phyloP scores from a whole-genome alignment of 441 rosid species.

The Erysimum cheiri region DNA sequence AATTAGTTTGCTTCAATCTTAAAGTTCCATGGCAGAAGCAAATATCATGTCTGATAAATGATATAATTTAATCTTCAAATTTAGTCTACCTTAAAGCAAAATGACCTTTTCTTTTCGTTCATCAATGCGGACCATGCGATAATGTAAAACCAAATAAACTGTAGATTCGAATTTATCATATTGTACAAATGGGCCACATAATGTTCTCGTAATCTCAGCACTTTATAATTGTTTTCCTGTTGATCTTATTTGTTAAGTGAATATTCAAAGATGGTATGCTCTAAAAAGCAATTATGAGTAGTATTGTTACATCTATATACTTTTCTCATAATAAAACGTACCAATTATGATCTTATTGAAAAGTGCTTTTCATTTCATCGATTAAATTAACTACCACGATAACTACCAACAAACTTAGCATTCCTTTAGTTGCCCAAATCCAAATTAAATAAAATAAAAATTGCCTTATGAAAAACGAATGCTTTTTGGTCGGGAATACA shows the following conservation, averaged over 20 bases:
- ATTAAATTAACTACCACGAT: conserved; percentile 45
- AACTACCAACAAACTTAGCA: conserved; percentile 37
- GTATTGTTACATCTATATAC: neutral
- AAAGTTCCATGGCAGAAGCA: conserved; percentile 42
- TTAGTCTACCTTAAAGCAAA: conserved; percentile 34
- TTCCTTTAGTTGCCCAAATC: conserved; percentile 21
- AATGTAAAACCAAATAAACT: conserved; percentile 14
- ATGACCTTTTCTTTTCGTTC: conserved; percentile 4
- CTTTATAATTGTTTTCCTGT: neutral
- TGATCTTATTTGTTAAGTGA: conserved; percentile 15
- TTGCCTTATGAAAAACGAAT: conserved; percentile 14
- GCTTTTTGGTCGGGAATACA: conserved; percentile 36
- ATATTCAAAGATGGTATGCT: conserved; percentile 41
- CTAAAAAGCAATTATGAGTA: conserved; percentile 25
- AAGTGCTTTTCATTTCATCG: conserved; percentile 36
- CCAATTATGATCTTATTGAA: conserved; percentile 31
- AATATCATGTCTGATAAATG: conserved; percentile 34
- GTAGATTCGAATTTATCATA: conserved; percentile 12
- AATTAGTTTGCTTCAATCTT: conserved; percentile 34
- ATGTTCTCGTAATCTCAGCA: conserved; percentile 36
- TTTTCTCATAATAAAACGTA: conserved; percentile 14
- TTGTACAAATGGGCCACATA: conserved; percentile 43
- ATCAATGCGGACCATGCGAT: conserved; percentile 31
- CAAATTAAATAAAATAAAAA: neutral
- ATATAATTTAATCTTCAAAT: conserved; percentile 21